These are phyloP conservation scores for Ganoderma sinense DNA, from an alignment of 1,284 basidiomycete genomes.

Conservation along the genomic window DNA sequence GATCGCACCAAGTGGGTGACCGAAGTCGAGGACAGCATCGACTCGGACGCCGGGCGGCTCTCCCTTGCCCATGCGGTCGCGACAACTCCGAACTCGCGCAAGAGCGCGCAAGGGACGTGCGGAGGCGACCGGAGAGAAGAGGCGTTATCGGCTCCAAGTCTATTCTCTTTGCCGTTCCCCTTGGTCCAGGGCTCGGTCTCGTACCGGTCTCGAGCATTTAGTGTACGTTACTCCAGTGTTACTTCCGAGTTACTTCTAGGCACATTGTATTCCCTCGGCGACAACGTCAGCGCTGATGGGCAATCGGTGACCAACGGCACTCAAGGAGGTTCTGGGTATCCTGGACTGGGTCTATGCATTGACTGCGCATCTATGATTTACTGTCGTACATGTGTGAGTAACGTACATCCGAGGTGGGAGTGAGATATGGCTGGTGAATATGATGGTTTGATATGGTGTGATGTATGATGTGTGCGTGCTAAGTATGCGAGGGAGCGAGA, in stretches of 20 bases:
- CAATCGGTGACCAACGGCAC: background rate
- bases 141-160: background rate
- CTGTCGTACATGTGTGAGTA: conserved; percentile 28
- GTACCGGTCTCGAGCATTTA: background rate
- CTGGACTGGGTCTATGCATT: conserved; percentile 26
- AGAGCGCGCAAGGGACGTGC: background rate
- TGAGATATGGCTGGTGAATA: conserved; percentile 11
- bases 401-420: conserved; percentile 26
- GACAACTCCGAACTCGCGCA: background rate
- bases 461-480: conserved; percentile 9
- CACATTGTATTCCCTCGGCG: background rate
- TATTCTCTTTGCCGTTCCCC: background rate
- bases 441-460: conserved; percentile 15
- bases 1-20: conserved; percentile 6
- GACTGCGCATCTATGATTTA: conserved; percentile 28
- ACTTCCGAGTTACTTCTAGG: background rate
- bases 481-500: conserved; percentile 7
- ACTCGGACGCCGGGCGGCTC: background rate
- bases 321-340: background rate
- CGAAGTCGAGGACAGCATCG: background rate
- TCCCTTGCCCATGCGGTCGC: background rate
- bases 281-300: background rate
- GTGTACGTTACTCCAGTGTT: background rate
- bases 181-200: background rate
- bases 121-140: background rate